A percentile compares a stretch with the other conserved stretches of the same genome.
These are phyloP conservation scores for Candida michaelii DNA, from an alignment of 805 yeast genomes.

Conservation along the genomic window DNA sequence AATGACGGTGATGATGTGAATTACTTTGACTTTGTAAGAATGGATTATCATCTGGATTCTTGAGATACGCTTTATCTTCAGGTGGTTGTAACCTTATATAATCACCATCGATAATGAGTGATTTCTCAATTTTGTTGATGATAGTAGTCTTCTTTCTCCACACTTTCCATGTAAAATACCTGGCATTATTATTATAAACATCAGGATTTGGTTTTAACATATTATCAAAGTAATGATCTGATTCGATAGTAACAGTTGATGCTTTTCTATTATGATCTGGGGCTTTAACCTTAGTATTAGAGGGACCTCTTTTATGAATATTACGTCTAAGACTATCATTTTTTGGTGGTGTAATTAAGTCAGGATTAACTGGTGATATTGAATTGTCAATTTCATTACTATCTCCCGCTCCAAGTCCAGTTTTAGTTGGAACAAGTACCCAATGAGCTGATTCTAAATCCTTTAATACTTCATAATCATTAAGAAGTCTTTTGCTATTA, in stretches of 20 bases:
- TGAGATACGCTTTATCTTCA: slow-evolving; percentile 57
- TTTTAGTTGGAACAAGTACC: slow-evolving; percentile 12
- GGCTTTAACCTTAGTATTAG: background rate
- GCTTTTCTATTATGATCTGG: slow-evolving; percentile 1
- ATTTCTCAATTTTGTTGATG: slow-evolving; percentile 74
- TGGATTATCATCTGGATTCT: slow-evolving; percentile 33
- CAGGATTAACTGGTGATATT: slow-evolving; percentile 12
- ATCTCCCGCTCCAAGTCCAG: background rate
- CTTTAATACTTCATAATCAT: slow-evolving; percentile 10
- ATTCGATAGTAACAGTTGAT: slow-evolving; percentile 4
- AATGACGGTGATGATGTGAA: slow-evolving; percentile 34
- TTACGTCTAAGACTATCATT: background rate
- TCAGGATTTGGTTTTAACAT: slow-evolving; percentile 28
- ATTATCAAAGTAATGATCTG: slow-evolving; percentile 30
- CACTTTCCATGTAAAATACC: slow-evolving; percentile 82
- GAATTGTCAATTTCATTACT: slow-evolving; percentile 11
- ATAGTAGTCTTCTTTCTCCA: slow-evolving; percentile 88
- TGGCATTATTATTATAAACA: slow-evolving; percentile 44
- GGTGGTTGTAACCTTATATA: slow-evolving; percentile 86
- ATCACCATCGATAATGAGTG: slow-evolving; percentile 91
- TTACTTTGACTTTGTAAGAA: slow-evolving; percentile 21
- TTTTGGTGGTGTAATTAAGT: slow-evolving; percentile 11
- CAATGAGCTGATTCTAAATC: slow-evolving; percentile 10
- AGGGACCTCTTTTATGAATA: background rate
- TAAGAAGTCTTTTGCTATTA: slow-evolving; percentile 4